Evolutionary conservation across 352 stramenopile genomes (phyloP), one percentile per base, ranked within the genome.

Genomic region (Phytophthora ohioensis): DNA sequence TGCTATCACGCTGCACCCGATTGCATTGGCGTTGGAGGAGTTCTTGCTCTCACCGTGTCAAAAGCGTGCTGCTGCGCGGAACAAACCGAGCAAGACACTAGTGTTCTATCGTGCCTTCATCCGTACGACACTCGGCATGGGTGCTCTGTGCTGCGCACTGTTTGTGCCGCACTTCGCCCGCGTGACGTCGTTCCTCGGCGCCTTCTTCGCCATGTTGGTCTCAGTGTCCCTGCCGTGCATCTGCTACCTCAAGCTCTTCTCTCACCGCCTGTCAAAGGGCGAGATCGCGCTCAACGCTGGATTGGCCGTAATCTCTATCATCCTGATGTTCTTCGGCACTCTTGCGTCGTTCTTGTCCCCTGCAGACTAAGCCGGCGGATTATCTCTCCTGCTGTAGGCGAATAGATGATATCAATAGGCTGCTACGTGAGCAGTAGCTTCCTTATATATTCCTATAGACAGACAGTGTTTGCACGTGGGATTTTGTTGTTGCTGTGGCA

Each of bases 211-310:
- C 47, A 94, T 94, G 84, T 73, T 94, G 27, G 87, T 90, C 32
- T 92, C 82, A 5, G 76, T 94, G n/a, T 91, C 92, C 67, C 81
- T 96, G 48, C 90, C 90, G 45, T 94, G 87, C 64, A 62, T 92
- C 5, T 94, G 85, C 76, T 96, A 94, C 81, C 67, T 95, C 64
- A 93, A 93, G 70, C 80, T 97, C n/a, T 97, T 94, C 65, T 71
- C 62, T 31, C 64, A 80, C 45, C 61, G 65, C 38, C 64, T 93
- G 17, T 79, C 79, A 31, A 71, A 70, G 38, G 72, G 73, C 46
- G 82, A 92, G 65, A 80, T 88, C 30, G 57, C 49, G 35, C 67
- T 92, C 43, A 94, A 95, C 66, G 35, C 62, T 7, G 62, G 64
- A 56, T 67, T 96, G 48, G 82, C 81, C 5, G 80, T 66, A 35